These are phyloP conservation scores for Pseudomassariella vexata DNA, from an alignment of 2,329 filamentous ascomycete species.

Conservation along the genomic window DNA sequence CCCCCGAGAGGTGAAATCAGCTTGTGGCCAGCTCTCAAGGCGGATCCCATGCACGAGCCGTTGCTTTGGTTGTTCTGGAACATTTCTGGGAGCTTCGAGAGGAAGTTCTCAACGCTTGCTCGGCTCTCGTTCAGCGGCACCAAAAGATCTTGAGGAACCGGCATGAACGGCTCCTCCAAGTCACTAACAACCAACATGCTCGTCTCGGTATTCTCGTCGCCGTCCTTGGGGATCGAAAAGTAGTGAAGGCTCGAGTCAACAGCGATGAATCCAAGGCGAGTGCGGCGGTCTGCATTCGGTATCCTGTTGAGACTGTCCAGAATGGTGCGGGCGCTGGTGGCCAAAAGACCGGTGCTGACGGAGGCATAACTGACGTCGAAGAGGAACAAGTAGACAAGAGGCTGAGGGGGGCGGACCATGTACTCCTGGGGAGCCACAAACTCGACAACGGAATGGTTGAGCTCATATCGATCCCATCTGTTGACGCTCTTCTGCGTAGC, in stretches of 20 bases:
- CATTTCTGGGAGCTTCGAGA: conserved; percentile 89
- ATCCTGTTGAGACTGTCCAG: conserved; percentile 92
- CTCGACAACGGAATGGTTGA: conserved; percentile 95
- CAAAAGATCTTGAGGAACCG: conserved; percentile 84
- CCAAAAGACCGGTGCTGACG: conserved; percentile 83
- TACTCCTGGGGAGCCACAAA: conserved; percentile 98
- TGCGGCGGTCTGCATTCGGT: conserved; percentile 94
- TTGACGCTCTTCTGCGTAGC: conserved; percentile 87
- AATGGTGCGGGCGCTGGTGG: conserved; percentile 88
- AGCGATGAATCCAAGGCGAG: conserved; percentile 88
- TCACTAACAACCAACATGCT: conserved; percentile 93
- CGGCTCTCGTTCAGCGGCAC: conserved; percentile 86
- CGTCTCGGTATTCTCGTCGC: conserved; percentile 76
- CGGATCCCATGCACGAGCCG: conserved; percentile 91
- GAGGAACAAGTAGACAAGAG: conserved; percentile 90
- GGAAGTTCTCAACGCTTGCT: conserved; percentile 84
- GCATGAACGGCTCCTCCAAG: conserved; percentile 92
- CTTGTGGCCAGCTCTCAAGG: conserved; percentile 88
- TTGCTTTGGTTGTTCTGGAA: conserved; percentile 90
- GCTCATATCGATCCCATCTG: conserved; percentile 83
- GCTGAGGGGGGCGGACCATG: conserved; percentile 96
- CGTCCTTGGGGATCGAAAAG: conserved; percentile 88
- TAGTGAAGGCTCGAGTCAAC: conserved; percentile 94
- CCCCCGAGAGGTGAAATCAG: conserved; percentile 90
- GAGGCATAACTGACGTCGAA: conserved; percentile 91